A percentile compares a stretch with the other conserved stretches of the same genome.
These are phyloP conservation scores for Chenopodium suecicum DNA, from an alignment of 148 eudicot genomes.

Conservation along the genomic window DNA sequence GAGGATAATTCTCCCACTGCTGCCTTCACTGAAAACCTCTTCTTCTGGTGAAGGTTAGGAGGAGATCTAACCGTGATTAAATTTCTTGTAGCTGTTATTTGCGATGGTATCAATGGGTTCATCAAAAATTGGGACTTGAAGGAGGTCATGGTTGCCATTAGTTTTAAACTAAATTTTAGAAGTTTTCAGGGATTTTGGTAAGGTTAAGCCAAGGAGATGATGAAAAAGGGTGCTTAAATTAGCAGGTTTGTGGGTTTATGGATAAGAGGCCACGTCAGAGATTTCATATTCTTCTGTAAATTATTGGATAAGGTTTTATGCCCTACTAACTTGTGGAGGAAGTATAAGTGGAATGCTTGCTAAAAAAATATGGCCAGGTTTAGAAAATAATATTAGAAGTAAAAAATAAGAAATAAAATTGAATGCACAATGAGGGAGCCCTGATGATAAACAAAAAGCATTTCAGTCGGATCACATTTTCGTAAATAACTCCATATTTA, in stretches of 20 bases:
- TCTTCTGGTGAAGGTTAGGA: slow-evolving; percentile 23
- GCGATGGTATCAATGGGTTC: slow-evolving; percentile 20
- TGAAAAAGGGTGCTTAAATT: too few species aligned
- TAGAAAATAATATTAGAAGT: too few species aligned
- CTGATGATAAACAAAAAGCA: too few species aligned
- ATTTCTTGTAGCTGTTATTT: slow-evolving; percentile 7
- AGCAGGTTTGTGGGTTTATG: not conserved
- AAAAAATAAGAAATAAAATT: too few species aligned
- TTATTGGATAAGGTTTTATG: slow-evolving; percentile 40
- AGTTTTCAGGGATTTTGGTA: not conserved
- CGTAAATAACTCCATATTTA: too few species aligned
- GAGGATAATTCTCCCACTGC: slow-evolving; percentile 77
- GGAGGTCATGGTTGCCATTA: slow-evolving; percentile 42
- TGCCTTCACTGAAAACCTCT: slow-evolving; percentile 39
- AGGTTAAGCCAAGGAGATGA: not conserved
- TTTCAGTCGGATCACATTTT: too few species aligned
- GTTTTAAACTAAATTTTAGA: not conserved
- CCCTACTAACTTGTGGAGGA: slow-evolving; percentile 23
- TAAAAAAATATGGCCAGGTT: too few species aligned
- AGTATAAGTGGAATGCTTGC: not conserved
- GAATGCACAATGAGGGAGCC: too few species aligned
- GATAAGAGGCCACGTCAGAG: slow-evolving; percentile 41
- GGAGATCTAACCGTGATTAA: not conserved
- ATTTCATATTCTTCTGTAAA: slow-evolving; percentile 1
- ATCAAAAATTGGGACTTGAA: slow-evolving; percentile 27